Conservation (phyloP, 2,329 filamentous ascomycete species). For the Apiospora pterosperma region DNA sequence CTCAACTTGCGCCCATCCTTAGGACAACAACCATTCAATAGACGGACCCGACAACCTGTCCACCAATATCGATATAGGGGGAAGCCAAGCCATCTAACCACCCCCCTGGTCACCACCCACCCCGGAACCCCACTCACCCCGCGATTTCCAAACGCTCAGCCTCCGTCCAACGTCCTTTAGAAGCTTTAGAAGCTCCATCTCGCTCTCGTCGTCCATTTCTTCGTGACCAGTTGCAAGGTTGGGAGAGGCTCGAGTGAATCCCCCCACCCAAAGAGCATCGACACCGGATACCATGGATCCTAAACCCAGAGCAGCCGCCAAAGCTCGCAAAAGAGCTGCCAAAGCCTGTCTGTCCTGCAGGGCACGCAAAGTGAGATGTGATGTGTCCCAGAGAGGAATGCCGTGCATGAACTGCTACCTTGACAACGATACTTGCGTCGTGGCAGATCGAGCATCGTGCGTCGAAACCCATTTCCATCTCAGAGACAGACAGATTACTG, state of each 20-base stretch:
- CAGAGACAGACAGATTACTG: not conserved
- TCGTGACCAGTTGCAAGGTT: not conserved
- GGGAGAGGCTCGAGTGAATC: not conserved
- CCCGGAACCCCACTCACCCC: not conserved
- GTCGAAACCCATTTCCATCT: conserved; percentile 12
- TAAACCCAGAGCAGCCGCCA: conserved; percentile 28
- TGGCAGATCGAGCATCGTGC: conserved; percentile 38
- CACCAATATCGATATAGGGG: not conserved
- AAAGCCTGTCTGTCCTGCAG: conserved; percentile 50
- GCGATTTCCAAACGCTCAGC: not conserved
- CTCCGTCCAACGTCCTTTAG: not conserved
- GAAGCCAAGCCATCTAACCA: not conserved
- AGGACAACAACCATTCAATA: not conserved
- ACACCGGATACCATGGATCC: conserved; percentile 1
- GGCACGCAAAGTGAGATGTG: conserved; percentile 48
- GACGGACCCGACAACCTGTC: not conserved
- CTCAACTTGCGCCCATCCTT: not conserved
- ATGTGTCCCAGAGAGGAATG: conserved; percentile 44
- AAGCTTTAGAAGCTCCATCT: not conserved
- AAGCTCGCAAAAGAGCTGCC: conserved; percentile 42
- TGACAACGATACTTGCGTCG: conserved; percentile 42
- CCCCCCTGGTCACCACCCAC: not conserved
- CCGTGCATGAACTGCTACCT: conserved; percentile 52
- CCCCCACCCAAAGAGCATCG: not conserved
- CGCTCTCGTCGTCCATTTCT: not conserved